These are phyloP conservation scores for Citropsis articulata DNA, from an alignment of 345 rosid genomes.

Conservation along the genomic window DNA sequence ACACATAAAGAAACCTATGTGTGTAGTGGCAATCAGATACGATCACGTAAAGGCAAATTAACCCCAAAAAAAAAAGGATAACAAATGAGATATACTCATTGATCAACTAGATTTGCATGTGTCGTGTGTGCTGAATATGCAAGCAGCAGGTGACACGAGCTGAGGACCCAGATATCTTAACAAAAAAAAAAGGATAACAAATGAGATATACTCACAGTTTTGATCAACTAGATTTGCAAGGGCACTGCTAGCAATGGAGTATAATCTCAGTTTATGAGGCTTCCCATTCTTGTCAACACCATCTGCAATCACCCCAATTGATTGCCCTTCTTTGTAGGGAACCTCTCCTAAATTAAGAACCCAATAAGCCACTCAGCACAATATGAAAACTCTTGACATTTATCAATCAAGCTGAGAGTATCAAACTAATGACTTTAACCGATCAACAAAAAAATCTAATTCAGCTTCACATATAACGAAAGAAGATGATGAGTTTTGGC, in stretches of 20 bases:
- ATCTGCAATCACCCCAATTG: slow-evolving; percentile 86
- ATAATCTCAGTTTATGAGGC: slow-evolving; percentile 94
- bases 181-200: no score
- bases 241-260: slow-evolving; percentile 98
- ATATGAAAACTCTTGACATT: not conserved
- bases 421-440: not conserved
- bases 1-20: slow-evolving; percentile 91
- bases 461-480: not conserved
- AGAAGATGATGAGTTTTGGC: not conserved
- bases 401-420: not conserved
- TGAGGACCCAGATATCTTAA: not conserved
- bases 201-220: slow-evolving; percentile 92
- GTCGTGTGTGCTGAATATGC: not conserved
- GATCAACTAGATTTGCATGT: not conserved
- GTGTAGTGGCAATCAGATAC: slow-evolving; percentile 8
- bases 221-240: no score
- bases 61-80: not conserved
- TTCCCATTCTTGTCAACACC: slow-evolving; percentile 93
- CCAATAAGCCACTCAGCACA: slow-evolving; percentile 3
- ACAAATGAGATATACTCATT: no score
- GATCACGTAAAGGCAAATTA: not conserved
- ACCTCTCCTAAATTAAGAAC: slow-evolving; percentile 56
- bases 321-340: slow-evolving; percentile 99
- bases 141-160: not conserved
- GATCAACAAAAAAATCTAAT: not conserved